Conservation (phyloP, 1,284 basidiomycete species). For the Lentinula novae-zelandiae region DNA sequence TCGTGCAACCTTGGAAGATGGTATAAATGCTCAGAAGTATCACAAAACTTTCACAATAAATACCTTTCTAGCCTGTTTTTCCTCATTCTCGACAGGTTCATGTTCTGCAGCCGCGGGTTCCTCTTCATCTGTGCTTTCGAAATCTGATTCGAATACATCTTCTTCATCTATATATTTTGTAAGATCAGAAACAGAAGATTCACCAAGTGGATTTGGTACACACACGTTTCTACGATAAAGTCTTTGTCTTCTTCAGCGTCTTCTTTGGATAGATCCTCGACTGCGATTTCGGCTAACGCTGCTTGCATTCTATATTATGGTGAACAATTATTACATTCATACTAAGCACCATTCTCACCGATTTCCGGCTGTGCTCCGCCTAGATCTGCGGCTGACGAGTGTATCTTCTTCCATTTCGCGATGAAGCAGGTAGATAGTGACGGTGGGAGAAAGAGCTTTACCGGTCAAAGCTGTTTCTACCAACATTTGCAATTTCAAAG, state of each 20-base stretch:
- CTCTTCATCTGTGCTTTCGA: constrained; percentile 79
- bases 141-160: constrained; percentile 77
- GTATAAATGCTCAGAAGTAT: background rate
- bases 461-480: no score
- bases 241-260: constrained; percentile 71
- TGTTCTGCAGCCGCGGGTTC: constrained; percentile 45
- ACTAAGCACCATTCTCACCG: constrained; percentile 34
- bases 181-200: background rate
- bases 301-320: constrained; percentile 59
- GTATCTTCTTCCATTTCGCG: constrained; percentile 38
- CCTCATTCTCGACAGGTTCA: constrained; percentile 61
- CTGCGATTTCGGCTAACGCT: constrained; percentile 65
- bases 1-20: constrained; percentile 42
- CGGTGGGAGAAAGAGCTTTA: background rate
- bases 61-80: constrained; percentile 55
- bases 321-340: constrained; percentile 9
- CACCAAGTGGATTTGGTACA: background rate
- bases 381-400: constrained; percentile 56
- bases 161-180: constrained; percentile 54
- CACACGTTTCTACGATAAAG: constrained; percentile 61
- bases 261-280: constrained; percentile 47
- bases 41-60: background rate
- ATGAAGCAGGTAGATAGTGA: background rate
- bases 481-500: no score
- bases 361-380: constrained; percentile 72